Evolutionary conservation across 225 moss, liverwort and hornwort species (phyloP), one percentile per base, ranked within the genome.

Genomic region (Bryoerythrophyllum caledonicum): DNA sequence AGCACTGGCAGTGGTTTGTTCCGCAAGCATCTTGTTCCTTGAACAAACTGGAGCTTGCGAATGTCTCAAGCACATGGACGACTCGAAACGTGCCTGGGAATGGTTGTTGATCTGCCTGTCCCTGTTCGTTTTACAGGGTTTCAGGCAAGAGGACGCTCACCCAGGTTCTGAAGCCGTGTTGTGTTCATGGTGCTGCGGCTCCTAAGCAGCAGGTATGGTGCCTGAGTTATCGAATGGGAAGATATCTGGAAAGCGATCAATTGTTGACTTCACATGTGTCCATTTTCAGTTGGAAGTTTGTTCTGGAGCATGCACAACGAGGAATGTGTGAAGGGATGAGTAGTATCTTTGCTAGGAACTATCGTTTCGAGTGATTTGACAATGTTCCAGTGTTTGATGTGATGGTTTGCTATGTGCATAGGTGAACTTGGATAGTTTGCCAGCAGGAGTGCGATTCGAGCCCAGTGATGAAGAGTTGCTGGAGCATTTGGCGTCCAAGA

Each of bases 361-460:
- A n/a, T n/a, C 20, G 5, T 53, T 35, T 44, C 9, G 28, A 34
- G 68, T 35, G n/a, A 46, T 30, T 23, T 6, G 26, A 58, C 32
- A 7, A 9, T 55, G 60, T 49, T n/a, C 1, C 1, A 49, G 48
- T 49, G 48, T 49, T 21, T 24, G 46, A 30, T 72, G 63, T 53
- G 46, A 60, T 69, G 20, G 55, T 46, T 46, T 74, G 55, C 20
- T 35, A 8, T 59, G 4, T 48, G 25, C 4, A n/a, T 84, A 90
- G 92, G 88, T 83, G 59, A 81, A 80, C 32, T 49, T 88, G 89
- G 91, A 80, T 25, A 87, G 63, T 32, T 81, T 96, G 62, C 95
- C 95, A 58, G 90, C 92, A n/a, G 96, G 96, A 57, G 91, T 96
- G 41, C 88, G 92, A 34, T 96, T 96, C 79, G 96, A 96, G 61